A percentile compares a stretch with the other conserved stretches of the same genome.
These are phyloP conservation scores for Zelonia costaricensis DNA, from an alignment of 208 protist species.

Conservation along the genomic window DNA sequence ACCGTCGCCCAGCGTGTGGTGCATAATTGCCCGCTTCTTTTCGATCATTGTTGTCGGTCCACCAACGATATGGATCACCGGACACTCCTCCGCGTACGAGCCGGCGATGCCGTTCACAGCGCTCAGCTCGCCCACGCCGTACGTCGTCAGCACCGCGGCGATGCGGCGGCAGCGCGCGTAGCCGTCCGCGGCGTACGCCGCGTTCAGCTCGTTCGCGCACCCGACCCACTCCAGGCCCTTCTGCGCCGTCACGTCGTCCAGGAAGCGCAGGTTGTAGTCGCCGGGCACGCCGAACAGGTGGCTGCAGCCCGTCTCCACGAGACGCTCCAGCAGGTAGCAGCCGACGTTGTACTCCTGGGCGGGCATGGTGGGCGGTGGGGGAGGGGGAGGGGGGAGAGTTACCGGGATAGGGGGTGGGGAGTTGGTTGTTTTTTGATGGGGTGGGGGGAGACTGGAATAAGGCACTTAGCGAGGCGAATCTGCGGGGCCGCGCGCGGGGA, in stretches of 20 bases:
- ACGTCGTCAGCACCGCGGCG: conserved; percentile 49
- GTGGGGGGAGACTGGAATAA: background rate
- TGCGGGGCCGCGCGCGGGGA: too few relatives aligned
- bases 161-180: conserved; percentile 49
- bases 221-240: conserved; percentile 41
- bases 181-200: conserved; percentile 50
- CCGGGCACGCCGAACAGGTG: conserved; percentile 54
- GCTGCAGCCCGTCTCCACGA: conserved; percentile 29
- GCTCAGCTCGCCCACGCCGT: conserved; percentile 56
- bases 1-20: conserved; percentile 45
- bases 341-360: conserved; percentile 39
- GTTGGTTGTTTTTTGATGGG: background rate
- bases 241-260: conserved; percentile 39
- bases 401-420: too few relatives aligned
- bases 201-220: conserved; percentile 58
- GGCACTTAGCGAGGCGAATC: too few relatives aligned
- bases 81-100: conserved; percentile 30
- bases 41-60: conserved; percentile 27
- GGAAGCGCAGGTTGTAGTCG: conserved; percentile 59
- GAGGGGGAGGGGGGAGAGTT: too few relatives aligned
- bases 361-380: conserved; percentile 23
- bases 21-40: conserved; percentile 24
- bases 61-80: conserved; percentile 44
- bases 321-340: conserved; percentile 50
- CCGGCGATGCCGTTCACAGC: conserved; percentile 47